phyloP scores from a whole-genome alignment of 495 filamentous ascomycete genomes.

The Tricharina praecox region DNA sequence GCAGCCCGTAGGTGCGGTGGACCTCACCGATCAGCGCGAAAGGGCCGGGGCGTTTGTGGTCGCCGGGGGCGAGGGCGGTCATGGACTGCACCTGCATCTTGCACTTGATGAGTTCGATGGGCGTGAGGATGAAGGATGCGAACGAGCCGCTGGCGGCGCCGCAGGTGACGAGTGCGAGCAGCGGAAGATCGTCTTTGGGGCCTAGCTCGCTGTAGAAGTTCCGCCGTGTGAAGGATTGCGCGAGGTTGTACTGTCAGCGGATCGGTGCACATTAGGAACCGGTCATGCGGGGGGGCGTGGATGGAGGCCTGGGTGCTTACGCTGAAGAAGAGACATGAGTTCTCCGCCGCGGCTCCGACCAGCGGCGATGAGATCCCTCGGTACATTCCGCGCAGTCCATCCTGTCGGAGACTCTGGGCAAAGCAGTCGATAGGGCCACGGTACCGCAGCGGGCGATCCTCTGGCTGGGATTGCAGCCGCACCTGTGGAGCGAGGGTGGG shows the following conservation, averaged over 20 bases:
- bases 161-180: constrained; percentile 54
- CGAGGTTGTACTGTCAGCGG: constrained; percentile 38
- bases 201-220: constrained; percentile 40
- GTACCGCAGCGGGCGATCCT: constrained; percentile 65
- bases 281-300: background rate
- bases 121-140: constrained; percentile 78
- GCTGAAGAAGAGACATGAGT: constrained; percentile 85
- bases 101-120: constrained; percentile 95
- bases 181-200: constrained; percentile 40
- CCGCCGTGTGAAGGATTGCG: constrained; percentile 46
- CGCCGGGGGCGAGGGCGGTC: constrained; percentile 12
- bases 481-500: constrained; percentile 23
- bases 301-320: no score
- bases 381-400: constrained; percentile 66
- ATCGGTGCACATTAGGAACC: constrained; percentile 3
- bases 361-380: constrained; percentile 86
- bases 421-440: constrained; percentile 86
- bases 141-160: constrained; percentile 79
- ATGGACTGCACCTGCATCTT: constrained; percentile 65
- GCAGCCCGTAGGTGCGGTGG: constrained; percentile 59
- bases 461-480: constrained; percentile 62
- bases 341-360: constrained; percentile 80
- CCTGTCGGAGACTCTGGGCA: constrained; percentile 55
- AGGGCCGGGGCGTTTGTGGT: constrained; percentile 32
- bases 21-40: constrained; percentile 54